Conservation (phyloP, 306 rosid genomes). For the Comarum palustre region DNA sequence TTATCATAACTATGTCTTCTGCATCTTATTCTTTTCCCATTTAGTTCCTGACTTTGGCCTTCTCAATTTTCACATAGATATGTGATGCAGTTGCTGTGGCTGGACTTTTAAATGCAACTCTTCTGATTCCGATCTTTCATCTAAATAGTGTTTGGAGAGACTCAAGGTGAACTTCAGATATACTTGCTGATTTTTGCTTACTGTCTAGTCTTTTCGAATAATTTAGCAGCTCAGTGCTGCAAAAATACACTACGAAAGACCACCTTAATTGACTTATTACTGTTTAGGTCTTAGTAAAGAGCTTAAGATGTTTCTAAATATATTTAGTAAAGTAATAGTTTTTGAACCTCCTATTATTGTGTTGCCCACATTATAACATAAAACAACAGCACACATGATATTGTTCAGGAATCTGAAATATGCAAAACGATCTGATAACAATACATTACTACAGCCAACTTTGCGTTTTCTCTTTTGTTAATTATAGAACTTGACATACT, state of each 20-base stretch:
- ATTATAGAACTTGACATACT: not conserved
- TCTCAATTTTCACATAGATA: conserved; percentile 47
- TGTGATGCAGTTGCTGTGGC: conserved; percentile 99
- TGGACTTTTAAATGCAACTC: conserved; percentile 89
- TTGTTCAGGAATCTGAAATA: not conserved
- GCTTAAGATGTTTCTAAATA: not conserved
- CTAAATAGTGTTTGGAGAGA: conserved; percentile 97
- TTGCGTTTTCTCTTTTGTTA: not conserved
- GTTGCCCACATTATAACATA: not conserved
- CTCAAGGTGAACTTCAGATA: conserved; percentile 54
- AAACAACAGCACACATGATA: not conserved
- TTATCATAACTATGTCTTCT: conserved; percentile 7
- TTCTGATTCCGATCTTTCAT: conserved; percentile 90
- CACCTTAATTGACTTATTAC: not conserved
- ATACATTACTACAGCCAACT: not conserved
- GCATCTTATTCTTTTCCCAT: conserved; percentile 15
- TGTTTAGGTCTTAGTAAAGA: not conserved
- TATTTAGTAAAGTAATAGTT: not conserved
- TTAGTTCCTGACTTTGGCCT: conserved; percentile 7
- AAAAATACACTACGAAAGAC: not conserved
- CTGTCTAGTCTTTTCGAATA: not conserved
- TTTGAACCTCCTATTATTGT: not conserved
- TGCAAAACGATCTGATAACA: not conserved
- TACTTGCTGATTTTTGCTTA: not conserved
- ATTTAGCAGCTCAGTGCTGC: conserved; percentile 4